Evolutionary conservation across 202 grass and related monocot genomes (phyloP), one percentile per base, ranked within the genome.

Genomic region (Zoysia matrella): DNA sequence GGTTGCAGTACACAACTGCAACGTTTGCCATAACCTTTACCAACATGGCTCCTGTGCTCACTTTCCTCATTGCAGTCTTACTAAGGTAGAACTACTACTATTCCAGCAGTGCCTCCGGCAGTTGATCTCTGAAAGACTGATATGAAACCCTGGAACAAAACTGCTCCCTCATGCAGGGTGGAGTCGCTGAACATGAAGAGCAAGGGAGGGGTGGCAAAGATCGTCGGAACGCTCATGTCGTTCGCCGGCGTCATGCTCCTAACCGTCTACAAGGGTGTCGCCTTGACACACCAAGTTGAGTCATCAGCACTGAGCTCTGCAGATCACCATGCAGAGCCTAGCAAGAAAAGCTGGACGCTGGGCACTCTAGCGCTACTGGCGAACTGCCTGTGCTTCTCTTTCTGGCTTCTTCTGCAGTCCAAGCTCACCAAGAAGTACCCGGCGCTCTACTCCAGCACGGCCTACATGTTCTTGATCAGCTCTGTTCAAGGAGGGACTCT

Each of bases 1-100:
- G 92, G 22, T 14, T 94, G 58, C 83, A 94, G 41, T 89, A 91
- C 52, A 91, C 92, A 0, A 86, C 92, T 0, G 86, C 89, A 54
- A 94, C 92, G 2, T 91, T 94, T 15, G 83, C 92, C 11, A 89
- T 90, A 81, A 90, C 92, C 12, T 94, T 94, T 79, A 81, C 90
- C 65, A 94, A 94, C 78, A 43, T 91, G 66, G 22, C 92, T 71
- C 92, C 89, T 42, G 89, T 94, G 39, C 63, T 91, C 43, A 94
- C 92, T 65, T 94, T 94, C 78, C 82, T 94, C 43, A 82, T 91
- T 16, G 81, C 92, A 2, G 67, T 85, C 1, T 41, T 86, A 60
- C 74, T 94, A 65, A 80, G 92, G 92, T 91, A 46, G 4, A 66
- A 39, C 22, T 22, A 22, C 22, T 22, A 22, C 22, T 22, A 22